phyloP scores from a whole-genome alignment of 768 basidiomycete species.

The Basidioascus undulatus region DNA sequence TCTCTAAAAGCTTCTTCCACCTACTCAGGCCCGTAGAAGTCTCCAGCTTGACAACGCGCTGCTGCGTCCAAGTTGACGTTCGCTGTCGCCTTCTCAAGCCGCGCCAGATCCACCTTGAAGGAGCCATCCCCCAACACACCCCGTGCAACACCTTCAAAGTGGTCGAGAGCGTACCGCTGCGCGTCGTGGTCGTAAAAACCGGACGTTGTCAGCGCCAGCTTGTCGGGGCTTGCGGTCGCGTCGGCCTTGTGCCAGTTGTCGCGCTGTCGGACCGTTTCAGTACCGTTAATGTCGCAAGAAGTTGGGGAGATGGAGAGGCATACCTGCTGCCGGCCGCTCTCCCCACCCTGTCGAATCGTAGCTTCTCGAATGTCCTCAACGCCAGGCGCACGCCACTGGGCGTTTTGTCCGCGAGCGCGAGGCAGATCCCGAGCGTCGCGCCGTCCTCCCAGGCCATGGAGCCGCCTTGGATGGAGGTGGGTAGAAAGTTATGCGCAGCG shows the following conservation, averaged over 20 bases:
- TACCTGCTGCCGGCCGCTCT: not conserved
- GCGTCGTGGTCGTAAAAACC: constrained; percentile 5
- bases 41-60: too few relatives aligned
- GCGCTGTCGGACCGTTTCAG: not conserved
- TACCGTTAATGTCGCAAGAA: too few relatives aligned
- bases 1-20: too few relatives aligned
- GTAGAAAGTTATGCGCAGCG: constrained; percentile 4
- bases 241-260: not conserved
- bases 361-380: constrained; percentile 1
- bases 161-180: not conserved
- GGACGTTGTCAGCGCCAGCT: too few relatives aligned
- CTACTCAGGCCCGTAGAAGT: too few relatives aligned
- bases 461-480: constrained; percentile 8
- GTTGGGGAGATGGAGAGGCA: not conserved
- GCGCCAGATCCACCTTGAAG: too few relatives aligned
- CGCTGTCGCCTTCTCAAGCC: too few relatives aligned
- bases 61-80: too few relatives aligned
- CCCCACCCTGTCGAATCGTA: not conserved
- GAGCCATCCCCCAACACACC: too few relatives aligned
- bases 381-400: constrained; percentile 1
- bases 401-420: constrained; percentile 2
- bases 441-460: constrained; percentile 8
- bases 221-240: not conserved
- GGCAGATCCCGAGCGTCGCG: constrained; percentile 6
- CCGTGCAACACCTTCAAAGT: not conserved